Base-by-base conservation (phyloP, 495 filamentous ascomycete genomes). In the Pyrenopolyporus hunteri region DNA sequence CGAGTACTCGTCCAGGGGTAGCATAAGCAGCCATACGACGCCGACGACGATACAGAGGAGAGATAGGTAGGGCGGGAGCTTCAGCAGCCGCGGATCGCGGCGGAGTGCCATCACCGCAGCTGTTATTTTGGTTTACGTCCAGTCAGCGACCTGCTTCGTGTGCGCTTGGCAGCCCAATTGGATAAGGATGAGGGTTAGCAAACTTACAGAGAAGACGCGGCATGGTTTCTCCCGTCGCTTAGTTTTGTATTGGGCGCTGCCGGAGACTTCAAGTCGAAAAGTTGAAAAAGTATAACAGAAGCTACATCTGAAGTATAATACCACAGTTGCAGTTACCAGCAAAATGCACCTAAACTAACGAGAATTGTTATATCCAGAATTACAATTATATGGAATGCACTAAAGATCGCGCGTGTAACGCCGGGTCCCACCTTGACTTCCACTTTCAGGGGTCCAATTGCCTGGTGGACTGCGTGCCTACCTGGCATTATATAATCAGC, bases 1-100 rank as follows among this genome's bases (percentile, higher is more conserved):
- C 46, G 92, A 96, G 79, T 98, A 96, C 48, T 92, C 83, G 74
- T 98, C 82, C 46, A 97, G 84, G 25, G 94, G 94, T n/a, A 98
- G 86, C 16, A 97, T 81, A 29, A 96, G 85, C 10, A 98, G 85
- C 92, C 92, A 98, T 63, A 83, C 82, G n/a, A 95, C 85, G 44
- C 94, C 94, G 69, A 96, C 83, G 28, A 96, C 46, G 62, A 97
- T 86, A 74, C 88, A 96, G n/a, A 96, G 73, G 39, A 91, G 80
- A 14, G 94, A 98, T 7, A 98, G 74, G 78, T 89, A 91, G 6
- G 90, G 89, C 40, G 91, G 88, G 28, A 91, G 72, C 74, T 87
- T 87, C 53, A 90, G 84, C 39, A 92, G 73, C 50, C 85, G 80
- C 51, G 86, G 82, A 69, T 91, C 85, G 75, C 82, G 82, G 67